Percentiles rank a stretch among this genome's conserved stretches.
Conservation (phyloP, 2,329 filamentous ascomycete species). For the Xylaria sp. region DNA sequence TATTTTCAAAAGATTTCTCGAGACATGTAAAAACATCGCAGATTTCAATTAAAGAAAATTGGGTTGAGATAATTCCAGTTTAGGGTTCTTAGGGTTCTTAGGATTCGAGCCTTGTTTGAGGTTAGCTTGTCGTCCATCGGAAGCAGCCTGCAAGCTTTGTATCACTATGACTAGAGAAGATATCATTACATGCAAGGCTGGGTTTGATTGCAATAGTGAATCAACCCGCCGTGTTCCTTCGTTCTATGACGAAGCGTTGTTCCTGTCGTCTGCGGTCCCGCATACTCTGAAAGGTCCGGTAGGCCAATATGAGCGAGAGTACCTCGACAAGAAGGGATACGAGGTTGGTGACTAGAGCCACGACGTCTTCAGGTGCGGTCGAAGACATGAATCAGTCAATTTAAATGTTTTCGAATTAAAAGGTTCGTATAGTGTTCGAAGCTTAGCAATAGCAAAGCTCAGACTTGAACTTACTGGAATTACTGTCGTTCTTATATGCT, state of each 20-base stretch:
- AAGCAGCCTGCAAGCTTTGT: slow-evolving; percentile 2
- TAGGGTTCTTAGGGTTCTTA: no score
- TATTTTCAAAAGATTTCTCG: background rate
- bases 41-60: background rate
- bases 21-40: background rate
- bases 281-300: slow-evolving; percentile 19
- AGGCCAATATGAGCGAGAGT: slow-evolving; percentile 29
- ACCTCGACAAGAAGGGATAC: slow-evolving; percentile 26
- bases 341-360: slow-evolving; percentile 24
- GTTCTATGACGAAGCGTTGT: slow-evolving; percentile 10
- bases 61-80: background rate
- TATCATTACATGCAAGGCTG: background rate
- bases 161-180: background rate
- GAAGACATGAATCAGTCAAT: slow-evolving; percentile 13
- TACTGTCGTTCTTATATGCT: background rate
- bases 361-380: slow-evolving; percentile 11
- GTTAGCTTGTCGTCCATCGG: background rate
- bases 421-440: background rate
- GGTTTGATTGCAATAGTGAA: background rate
- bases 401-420: background rate
- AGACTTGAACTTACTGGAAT: background rate
- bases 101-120: background rate
- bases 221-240: background rate
- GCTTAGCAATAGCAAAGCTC: background rate
- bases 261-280: slow-evolving; percentile 4